Evolutionary conservation across 768 basidiomycete genomes (phyloP).

Genomic region (Phylloporus scabripes): DNA sequence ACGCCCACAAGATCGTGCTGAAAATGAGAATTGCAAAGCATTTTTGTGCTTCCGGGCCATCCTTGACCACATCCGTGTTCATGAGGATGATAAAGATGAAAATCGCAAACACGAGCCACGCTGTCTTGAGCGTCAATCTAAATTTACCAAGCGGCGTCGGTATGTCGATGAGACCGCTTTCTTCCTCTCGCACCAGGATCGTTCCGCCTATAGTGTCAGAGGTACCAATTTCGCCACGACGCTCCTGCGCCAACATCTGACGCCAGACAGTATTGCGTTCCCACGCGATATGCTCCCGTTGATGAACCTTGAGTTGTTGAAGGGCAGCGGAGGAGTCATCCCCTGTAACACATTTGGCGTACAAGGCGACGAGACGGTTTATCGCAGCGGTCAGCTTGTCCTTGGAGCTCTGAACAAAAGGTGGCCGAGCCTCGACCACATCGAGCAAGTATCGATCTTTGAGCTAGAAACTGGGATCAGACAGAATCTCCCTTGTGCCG

Average conservation of each 20-base stretch:
- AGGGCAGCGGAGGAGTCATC: constrained; percentile 65
- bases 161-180: constrained; percentile 37
- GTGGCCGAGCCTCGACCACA: constrained; percentile 57
- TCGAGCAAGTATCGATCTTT: constrained; percentile 74
- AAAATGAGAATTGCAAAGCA: constrained; percentile 89
- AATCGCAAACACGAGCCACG: constrained; percentile 55
- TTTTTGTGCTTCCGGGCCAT: constrained; percentile 69
- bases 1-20: constrained; percentile 92
- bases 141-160: constrained; percentile 64
- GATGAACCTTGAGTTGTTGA: constrained; percentile 79
- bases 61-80: constrained; percentile 49
- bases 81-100: constrained; percentile 56
- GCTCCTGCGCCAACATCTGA: constrained; percentile 84
- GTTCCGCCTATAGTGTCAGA: constrained; percentile 39
- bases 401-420: constrained; percentile 64
- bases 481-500: neutral
- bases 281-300: constrained; percentile 93
- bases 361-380: constrained; percentile 58
- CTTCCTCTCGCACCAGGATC: constrained; percentile 39
- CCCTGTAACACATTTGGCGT: constrained; percentile 78
- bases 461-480: constrained; percentile 38
- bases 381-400: constrained; percentile 56
- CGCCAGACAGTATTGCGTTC: constrained; percentile 98
- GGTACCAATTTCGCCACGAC: constrained; percentile 45
- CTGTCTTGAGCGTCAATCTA: constrained; percentile 55